Conservation (phyloP, 1,139 yeast genomes). For the Candida mesenterica region DNA sequence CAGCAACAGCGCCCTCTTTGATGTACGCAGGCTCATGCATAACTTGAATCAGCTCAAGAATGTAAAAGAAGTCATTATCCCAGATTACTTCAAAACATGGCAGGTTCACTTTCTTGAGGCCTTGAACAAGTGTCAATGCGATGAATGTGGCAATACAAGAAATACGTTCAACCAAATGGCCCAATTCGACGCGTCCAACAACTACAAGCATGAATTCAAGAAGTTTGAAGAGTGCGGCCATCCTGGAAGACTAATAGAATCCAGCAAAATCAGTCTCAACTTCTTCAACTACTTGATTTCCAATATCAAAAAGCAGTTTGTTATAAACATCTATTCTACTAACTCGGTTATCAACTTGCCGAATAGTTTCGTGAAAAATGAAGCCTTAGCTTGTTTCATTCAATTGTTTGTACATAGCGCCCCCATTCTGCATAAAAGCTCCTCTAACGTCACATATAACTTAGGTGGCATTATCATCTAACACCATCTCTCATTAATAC, state of each 20-base stretch:
- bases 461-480: slow-evolving; percentile 8
- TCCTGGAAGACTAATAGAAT: too few relatives aligned
- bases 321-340: slow-evolving; percentile 22
- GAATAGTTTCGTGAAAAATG: slow-evolving; percentile 15
- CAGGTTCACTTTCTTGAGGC: slow-evolving; percentile 18
- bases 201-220: slow-evolving; percentile 19
- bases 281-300: slow-evolving; percentile 21
- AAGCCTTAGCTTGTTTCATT: slow-evolving; percentile 4
- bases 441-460: slow-evolving; percentile 4
- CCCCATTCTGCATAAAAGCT: slow-evolving; percentile 1
- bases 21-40: slow-evolving; percentile 10
- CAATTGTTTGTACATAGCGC: slow-evolving; percentile 7
- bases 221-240: too few relatives aligned
- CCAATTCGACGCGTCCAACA: slow-evolving; percentile 16
- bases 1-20: slow-evolving; percentile 10
- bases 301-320: slow-evolving; percentile 22
- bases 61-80: slow-evolving; percentile 18
- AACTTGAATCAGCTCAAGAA: slow-evolving; percentile 11
- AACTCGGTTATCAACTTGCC: slow-evolving; percentile 23
- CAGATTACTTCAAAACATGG: slow-evolving; percentile 30
- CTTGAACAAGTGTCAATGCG: slow-evolving; percentile 22
- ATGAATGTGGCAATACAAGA: slow-evolving; percentile 18
- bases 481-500: too few relatives aligned
- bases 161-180: slow-evolving; percentile 17
- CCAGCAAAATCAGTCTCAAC: slow-evolving; percentile 15